These are phyloP conservation scores for Leccinum pellstonianum DNA, from an alignment of 768 basidiomycete species.

Conservation along the genomic window DNA sequence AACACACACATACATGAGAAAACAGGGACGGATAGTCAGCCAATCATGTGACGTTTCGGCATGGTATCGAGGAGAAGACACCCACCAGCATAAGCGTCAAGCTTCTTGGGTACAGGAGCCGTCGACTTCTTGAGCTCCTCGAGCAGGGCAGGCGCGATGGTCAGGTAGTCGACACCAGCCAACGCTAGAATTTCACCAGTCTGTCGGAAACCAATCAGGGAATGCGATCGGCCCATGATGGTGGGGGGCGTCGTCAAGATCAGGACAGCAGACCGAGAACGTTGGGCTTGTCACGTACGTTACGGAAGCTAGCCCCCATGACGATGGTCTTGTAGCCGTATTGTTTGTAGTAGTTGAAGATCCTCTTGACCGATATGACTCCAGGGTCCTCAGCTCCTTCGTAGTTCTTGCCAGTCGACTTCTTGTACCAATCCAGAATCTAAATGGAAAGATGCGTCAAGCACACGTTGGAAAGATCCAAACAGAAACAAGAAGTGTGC, in stretches of 20 bases:
- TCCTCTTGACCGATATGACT: slow-evolving; percentile 92
- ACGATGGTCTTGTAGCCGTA: slow-evolving; percentile 98
- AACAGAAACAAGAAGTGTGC: slow-evolving; percentile 29
- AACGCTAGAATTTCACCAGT: slow-evolving; percentile 90
- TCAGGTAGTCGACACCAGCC: slow-evolving; percentile 97
- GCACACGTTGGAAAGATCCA: slow-evolving; percentile 12
- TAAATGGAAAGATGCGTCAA: slow-evolving; percentile 27
- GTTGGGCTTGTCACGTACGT: slow-evolving; percentile 51
- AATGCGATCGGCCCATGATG: slow-evolving; percentile 6
- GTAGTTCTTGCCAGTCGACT: slow-evolving; percentile 81
- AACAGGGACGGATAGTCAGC: slow-evolving; percentile 10
- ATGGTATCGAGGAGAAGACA: slow-evolving; percentile 6
- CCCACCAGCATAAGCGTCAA: slow-evolving; percentile 65
- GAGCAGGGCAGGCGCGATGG: slow-evolving; percentile 87
- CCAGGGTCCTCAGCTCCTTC: slow-evolving; percentile 93
- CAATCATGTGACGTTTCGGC: slow-evolving; percentile 2
- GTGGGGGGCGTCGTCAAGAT: not conserved
- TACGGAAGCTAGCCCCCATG: slow-evolving; percentile 99
- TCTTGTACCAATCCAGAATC: slow-evolving; percentile 99
- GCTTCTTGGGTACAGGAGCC: slow-evolving; percentile 78
- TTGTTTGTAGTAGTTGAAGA: slow-evolving; percentile 99
- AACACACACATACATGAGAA: not conserved
- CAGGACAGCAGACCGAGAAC: slow-evolving; percentile 2
- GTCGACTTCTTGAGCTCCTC: slow-evolving; percentile 89
- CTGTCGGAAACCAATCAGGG: slow-evolving; percentile 38